phyloP scores from a whole-genome alignment of 1,284 basidiomycete species.

The Pseudozyma thailandica region DNA sequence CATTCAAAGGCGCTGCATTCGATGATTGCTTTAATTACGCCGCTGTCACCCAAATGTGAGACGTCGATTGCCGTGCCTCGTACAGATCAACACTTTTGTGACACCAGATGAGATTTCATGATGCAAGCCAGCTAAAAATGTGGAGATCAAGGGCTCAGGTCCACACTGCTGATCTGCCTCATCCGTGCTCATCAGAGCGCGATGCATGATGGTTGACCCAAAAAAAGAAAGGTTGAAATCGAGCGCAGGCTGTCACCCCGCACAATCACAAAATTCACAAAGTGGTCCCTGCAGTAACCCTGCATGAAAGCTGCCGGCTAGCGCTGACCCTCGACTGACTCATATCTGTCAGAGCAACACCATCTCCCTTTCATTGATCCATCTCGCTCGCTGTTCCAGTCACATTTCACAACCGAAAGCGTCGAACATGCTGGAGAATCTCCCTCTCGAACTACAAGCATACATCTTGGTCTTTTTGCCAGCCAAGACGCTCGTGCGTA shows the following conservation, averaged over 20 bases:
- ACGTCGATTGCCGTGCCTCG: too few relatives aligned
- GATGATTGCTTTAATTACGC: too few relatives aligned
- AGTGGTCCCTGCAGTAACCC: conserved; percentile 1
- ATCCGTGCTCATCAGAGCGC: too few relatives aligned
- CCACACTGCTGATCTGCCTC: too few relatives aligned
- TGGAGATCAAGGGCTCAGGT: too few relatives aligned
- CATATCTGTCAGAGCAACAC: not conserved
- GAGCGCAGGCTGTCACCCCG: not conserved
- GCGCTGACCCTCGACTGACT: not conserved
- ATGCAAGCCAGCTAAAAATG: too few relatives aligned
- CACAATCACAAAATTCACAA: not conserved
- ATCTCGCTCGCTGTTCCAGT: not conserved
- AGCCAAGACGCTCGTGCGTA: conserved; percentile 31
- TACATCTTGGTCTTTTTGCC: conserved; percentile 51
- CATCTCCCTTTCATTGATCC: not conserved
- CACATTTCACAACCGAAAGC: not conserved
- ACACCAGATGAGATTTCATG: too few relatives aligned
- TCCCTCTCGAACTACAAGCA: conserved; percentile 49
- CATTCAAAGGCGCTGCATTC: too few relatives aligned
- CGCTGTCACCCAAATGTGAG: too few relatives aligned
- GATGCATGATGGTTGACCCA: too few relatives aligned
- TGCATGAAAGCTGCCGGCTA: not conserved
- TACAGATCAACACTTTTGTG: too few relatives aligned
- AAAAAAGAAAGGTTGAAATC: not conserved
- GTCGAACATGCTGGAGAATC: conserved; percentile 27